Conservation (phyloP, 257 asterid genomes). For the Capsicum rhomboideum region DNA sequence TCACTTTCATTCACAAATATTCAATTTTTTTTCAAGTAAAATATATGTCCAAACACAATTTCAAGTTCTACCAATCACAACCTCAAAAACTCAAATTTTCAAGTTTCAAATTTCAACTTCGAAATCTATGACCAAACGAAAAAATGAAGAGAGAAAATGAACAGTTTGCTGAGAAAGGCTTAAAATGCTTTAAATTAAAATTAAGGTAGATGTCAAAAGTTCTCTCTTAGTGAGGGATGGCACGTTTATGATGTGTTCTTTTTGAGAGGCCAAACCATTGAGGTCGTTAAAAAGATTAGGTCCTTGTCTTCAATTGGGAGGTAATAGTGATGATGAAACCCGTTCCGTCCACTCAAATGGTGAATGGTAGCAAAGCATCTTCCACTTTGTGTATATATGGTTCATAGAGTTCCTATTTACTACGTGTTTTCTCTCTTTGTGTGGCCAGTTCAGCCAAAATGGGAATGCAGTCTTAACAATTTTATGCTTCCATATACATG, state of each 20-base stretch:
- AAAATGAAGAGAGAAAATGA: too few relatives aligned
- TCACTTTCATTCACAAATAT: too few relatives aligned
- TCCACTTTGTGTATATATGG: background rate
- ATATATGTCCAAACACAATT: too few relatives aligned
- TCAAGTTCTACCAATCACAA: too few relatives aligned
- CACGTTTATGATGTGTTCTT: constrained; percentile 70
- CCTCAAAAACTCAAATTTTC: too few relatives aligned
- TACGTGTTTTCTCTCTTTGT: background rate
- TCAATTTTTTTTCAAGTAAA: too few relatives aligned
- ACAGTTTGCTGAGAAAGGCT: too few relatives aligned
- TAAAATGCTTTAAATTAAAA: too few relatives aligned
- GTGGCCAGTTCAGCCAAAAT: background rate
- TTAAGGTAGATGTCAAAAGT: too few relatives aligned
- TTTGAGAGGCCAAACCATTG: constrained; percentile 45
- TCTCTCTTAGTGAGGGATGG: too few relatives aligned
- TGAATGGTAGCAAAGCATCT: constrained; percentile 47
- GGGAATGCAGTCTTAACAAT: background rate
- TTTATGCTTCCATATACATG: background rate
- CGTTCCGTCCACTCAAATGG: constrained; percentile 57
- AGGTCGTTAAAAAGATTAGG: constrained; percentile 56
- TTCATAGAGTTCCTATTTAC: background rate
- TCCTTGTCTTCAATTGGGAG: constrained; percentile 61
- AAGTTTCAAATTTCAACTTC: too few relatives aligned
- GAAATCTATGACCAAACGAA: too few relatives aligned
- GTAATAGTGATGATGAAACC: constrained; percentile 26